Evolutionary conservation across 202 grass and related monocot genomes (phyloP).

Genomic region (Musa balbisiana): DNA sequence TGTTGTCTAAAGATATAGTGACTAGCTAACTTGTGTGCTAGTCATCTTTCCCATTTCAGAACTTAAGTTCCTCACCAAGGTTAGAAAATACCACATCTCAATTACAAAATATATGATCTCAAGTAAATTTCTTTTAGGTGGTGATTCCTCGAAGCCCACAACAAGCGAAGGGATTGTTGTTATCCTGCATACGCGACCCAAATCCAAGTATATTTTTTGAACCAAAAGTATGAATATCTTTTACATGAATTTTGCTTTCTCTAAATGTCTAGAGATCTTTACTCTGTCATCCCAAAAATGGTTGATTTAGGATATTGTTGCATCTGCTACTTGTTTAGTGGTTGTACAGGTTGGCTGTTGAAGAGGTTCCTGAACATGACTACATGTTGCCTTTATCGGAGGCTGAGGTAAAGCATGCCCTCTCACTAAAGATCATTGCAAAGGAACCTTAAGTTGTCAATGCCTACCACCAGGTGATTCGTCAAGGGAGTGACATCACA

Average conservation of each 20-base stretch:
- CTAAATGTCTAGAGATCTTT: background rate
- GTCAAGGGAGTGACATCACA: slow-evolving; percentile 75
- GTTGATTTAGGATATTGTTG: background rate
- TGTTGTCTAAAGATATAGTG: background rate
- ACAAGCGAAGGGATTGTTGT: slow-evolving; percentile 84
- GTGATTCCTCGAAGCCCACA: slow-evolving; percentile 78
- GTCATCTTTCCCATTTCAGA: background rate
- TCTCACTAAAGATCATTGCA: background rate
- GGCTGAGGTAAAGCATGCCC: slow-evolving; percentile 54
- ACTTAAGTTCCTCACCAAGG: background rate
- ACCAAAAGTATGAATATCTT: slow-evolving; percentile 50
- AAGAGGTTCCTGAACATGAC: slow-evolving; percentile 83
- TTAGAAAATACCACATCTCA: background rate
- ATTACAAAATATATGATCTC: background rate
- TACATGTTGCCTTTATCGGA: slow-evolving; percentile 85
- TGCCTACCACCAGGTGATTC: slow-evolving; percentile 47
- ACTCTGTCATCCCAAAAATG: background rate
- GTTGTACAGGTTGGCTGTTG: slow-evolving; percentile 79
- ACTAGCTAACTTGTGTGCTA: background rate
- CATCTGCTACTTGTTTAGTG: slow-evolving; percentile 36
- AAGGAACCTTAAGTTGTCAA: background rate
- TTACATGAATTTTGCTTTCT: background rate
- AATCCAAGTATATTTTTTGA: slow-evolving; percentile 95
- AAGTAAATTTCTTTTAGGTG: slow-evolving; percentile 44
- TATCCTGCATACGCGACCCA: slow-evolving; percentile 82